Evolutionary conservation across 2,329 filamentous ascomycete genomes (phyloP).

Genomic region (Emericellopsis atlantica): DNA sequence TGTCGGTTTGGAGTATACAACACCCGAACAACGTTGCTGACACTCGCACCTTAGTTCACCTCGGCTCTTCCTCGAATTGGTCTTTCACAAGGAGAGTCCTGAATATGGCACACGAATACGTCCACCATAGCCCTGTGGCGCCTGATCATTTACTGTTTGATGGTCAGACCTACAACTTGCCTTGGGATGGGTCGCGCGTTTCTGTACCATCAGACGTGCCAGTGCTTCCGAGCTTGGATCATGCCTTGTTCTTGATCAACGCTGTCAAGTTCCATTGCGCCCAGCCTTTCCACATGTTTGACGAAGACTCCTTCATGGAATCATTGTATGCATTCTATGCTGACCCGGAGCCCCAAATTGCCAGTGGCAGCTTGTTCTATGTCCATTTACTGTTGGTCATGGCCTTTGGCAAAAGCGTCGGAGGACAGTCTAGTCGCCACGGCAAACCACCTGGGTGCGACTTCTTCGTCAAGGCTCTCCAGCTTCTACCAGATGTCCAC

Average conservation of each 20-base stretch:
- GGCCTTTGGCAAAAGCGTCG: background rate
- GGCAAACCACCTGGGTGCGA: background rate
- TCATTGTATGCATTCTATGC: conserved; percentile 14
- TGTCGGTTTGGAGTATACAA: no score
- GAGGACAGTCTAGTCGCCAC: background rate
- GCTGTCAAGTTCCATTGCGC: conserved; percentile 43
- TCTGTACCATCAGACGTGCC: background rate
- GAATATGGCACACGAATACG: conserved; percentile 31
- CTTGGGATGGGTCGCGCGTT: conserved; percentile 26
- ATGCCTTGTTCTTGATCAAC: conserved; percentile 38
- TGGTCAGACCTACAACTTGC: conserved; percentile 35
- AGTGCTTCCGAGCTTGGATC: conserved; percentile 34
- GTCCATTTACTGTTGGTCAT: background rate
- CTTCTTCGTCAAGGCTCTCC: background rate
- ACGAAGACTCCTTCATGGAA: conserved; percentile 36
- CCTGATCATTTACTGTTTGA: conserved; percentile 33
- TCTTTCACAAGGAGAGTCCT: conserved; percentile 37
- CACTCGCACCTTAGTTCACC: conserved; percentile 23
- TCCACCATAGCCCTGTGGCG: conserved; percentile 27
- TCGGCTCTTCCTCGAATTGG: conserved; percentile 45
- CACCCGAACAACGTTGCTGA: background rate
- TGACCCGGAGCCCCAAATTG: background rate
- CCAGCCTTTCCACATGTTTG: conserved; percentile 40
- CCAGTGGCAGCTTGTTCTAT: background rate
- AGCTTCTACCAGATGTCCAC: conserved; percentile 13